Conservation (phyloP, 2,329 filamentous ascomycete species). For the Teratosphaeriaceae sp. region DNA sequence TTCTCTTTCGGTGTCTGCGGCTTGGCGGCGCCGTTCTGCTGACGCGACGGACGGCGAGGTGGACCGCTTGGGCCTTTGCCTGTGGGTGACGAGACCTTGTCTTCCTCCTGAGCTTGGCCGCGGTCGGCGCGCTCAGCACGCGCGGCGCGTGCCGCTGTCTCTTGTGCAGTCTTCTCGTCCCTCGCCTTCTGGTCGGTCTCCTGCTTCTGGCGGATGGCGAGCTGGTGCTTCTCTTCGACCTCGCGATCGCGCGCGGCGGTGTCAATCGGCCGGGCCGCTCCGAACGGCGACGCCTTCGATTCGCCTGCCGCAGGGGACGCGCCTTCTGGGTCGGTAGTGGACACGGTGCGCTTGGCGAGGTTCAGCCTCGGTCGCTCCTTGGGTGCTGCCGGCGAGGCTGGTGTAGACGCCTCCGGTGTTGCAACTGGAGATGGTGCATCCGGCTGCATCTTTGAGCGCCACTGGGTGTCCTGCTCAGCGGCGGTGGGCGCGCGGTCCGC, state of each 20-base stretch:
- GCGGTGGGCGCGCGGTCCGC: conserved; percentile 71
- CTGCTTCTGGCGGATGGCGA: conserved; percentile 71
- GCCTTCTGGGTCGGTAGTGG: conserved; percentile 56
- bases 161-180: conserved; percentile 54
- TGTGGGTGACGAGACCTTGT: conserved; percentile 35
- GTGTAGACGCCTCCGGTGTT: conserved; percentile 67
- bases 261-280: conserved; percentile 88
- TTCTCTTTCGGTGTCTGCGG: conserved; percentile 30
- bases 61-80: conserved; percentile 27
- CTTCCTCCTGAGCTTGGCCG: conserved; percentile 25
- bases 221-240: conserved; percentile 79
- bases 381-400: conserved; percentile 63
- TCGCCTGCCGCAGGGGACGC: conserved; percentile 46
- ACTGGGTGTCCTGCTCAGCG: conserved; percentile 87
- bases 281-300: conserved; percentile 86
- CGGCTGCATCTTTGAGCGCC: conserved; percentile 88
- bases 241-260: conserved; percentile 83
- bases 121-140: conserved; percentile 26
- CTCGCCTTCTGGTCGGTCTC: conserved; percentile 82
- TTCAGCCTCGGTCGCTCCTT: conserved; percentile 74
- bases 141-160: conserved; percentile 55
- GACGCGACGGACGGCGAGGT: conserved; percentile 19
- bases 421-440: conserved; percentile 58
- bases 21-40: conserved; percentile 25
- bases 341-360: conserved; percentile 83